Percentiles rank a stretch among this genome's conserved stretches.
These are phyloP conservation scores for Pseudozyma tsukubaensis DNA, from an alignment of 1,284 basidiomycete species.

Conservation along the genomic window DNA sequence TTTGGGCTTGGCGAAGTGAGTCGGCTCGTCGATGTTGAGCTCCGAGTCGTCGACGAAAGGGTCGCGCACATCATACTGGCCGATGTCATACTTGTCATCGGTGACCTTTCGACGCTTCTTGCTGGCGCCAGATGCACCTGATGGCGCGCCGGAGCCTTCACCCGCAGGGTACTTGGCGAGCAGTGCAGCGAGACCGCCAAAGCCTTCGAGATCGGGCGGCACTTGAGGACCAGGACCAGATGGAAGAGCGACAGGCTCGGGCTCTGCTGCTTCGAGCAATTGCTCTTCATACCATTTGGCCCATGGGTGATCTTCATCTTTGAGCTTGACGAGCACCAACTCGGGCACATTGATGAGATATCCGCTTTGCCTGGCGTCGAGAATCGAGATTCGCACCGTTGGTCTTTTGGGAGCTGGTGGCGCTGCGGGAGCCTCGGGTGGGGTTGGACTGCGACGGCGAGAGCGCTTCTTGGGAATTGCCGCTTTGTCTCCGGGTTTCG, in stretches of 20 bases:
- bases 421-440: constrained; percentile 24
- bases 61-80: constrained; percentile 84
- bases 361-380: constrained; percentile 40
- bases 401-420: constrained; percentile 38
- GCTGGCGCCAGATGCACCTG: constrained; percentile 14
- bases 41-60: constrained; percentile 98
- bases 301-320: constrained; percentile 52
- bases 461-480: constrained; percentile 30
- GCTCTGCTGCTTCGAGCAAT: constrained; percentile 23
- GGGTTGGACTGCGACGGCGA: constrained; percentile 36
- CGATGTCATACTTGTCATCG: constrained; percentile 62
- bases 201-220: constrained; percentile 46
- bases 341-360: constrained; percentile 64
- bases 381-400: constrained; percentile 37
- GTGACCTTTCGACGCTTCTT: constrained; percentile 46
- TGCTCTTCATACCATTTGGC: constrained; percentile 61
- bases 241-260: constrained; percentile 25
- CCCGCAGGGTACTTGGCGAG: constrained; percentile 50
- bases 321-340: constrained; percentile 53
- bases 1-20: constrained; percentile 90
- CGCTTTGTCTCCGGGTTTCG: constrained; percentile 35
- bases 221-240: constrained; percentile 20
- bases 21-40: constrained; percentile 86
- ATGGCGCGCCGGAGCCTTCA: constrained; percentile 16
- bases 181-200: constrained; percentile 54